Conservation (phyloP, 2,329 filamentous ascomycete genomes). For the Eutypella sp. region DNA sequence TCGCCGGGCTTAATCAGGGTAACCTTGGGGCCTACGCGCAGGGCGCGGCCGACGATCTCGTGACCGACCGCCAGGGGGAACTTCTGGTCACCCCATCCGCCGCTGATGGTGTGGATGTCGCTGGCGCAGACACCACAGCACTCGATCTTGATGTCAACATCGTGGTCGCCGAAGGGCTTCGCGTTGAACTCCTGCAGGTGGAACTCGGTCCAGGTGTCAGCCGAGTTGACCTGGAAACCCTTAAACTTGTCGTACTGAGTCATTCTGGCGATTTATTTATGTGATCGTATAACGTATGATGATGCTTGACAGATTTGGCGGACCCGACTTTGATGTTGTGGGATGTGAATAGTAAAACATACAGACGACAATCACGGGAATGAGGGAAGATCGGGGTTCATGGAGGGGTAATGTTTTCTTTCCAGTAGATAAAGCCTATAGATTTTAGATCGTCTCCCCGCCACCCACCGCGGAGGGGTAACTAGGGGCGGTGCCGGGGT, state of each 20-base stretch:
- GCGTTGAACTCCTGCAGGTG: conserved; percentile 72
- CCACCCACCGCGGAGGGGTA: conserved; percentile 2
- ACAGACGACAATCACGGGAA: not conserved
- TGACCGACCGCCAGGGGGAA: conserved; percentile 54
- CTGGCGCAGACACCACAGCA: conserved; percentile 72
- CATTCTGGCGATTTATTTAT: conserved; percentile 31
- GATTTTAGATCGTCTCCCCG: too few species aligned
- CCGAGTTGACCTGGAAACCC: conserved; percentile 54
- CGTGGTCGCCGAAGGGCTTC: conserved; percentile 81
- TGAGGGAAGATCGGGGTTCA: too few species aligned
- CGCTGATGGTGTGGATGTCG: conserved; percentile 66
- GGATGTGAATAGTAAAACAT: not conserved
- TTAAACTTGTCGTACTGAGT: conserved; percentile 55
- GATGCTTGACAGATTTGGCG: not conserved
- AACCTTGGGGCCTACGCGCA: conserved; percentile 63
- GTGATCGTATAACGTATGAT: conserved; percentile 3
- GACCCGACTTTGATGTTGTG: not conserved
- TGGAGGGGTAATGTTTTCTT: conserved; percentile 10
- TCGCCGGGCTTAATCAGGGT: conserved; percentile 56
- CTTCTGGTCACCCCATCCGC: conserved; percentile 52
- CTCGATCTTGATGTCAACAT: conserved; percentile 84
- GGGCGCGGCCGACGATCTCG: conserved; percentile 66
- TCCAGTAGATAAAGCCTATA: too few species aligned
- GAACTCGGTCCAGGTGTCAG: conserved; percentile 53
- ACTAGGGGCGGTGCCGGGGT: too few species aligned